Base-by-base conservation (phyloP, 2,329 filamentous ascomycete genomes). In the Penicillium italicum region DNA sequence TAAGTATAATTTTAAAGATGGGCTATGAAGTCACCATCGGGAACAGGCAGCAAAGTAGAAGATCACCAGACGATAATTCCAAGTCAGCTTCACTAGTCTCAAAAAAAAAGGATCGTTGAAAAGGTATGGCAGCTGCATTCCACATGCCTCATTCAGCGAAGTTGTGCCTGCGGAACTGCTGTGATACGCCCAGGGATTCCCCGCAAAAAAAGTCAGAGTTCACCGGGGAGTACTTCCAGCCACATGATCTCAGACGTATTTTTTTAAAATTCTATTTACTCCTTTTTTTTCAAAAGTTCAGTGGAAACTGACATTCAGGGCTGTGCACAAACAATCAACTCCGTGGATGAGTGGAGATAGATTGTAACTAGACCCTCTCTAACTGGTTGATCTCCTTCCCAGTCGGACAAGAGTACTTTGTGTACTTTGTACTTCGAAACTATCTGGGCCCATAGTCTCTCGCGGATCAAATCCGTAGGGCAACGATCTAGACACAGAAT, bases 131-230 rank as follows among this genome's bases (percentile, higher is more conserved):
- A 59, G 56, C 50, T 57, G 52, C 53, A 62, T 59, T 58, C 54
- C 62, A 60, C 63, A 66, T 66, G 62, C 59, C 59, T 43, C 49
- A 59, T 60, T 51, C 8, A 58, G 55, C 47, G 41, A 51, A 36
- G 38, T 50, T 50, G 56, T 48, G 46, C 33, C 46, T 56, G 53
- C 50, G 59, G 59, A 57, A 56, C 52, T 55, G 44, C 53, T 50
- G 60, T 65, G 63, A 66, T 65, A 65, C 63, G 63, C 58, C 44
- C 63, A 65, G 56, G 59, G 63, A 59, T 66, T 66, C 63, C 63
- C 63, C 63, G 63, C 63, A 66, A 65, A 53, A 58, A 50, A 55
- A 55, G 52, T 53, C 52, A 50, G 53, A 56, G 38, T 53, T 60
- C 55, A 53, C 45, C 37, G 41, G 53, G 45, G 50, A 54, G 47